Base-by-base conservation (phyloP, 768 basidiomycete genomes). In the Imleria badia region DNA sequence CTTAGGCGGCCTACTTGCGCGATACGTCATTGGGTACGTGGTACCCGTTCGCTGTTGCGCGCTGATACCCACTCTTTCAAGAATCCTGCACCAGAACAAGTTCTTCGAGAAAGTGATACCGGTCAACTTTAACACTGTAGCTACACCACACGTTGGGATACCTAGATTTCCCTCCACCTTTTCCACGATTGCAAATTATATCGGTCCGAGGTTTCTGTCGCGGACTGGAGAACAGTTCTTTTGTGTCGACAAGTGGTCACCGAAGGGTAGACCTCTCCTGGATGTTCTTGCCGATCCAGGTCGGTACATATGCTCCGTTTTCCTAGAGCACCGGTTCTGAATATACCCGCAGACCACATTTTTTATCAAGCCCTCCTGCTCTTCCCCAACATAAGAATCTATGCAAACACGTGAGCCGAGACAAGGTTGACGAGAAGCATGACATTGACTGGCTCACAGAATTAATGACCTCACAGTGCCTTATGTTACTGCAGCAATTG, bases 161-260 rank as follows among this genome's bases (percentile, higher is more conserved):
- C 84, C 83, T 5, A 74, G 75, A 62, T 86, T 86, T 57, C 77
- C 79, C 26, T 82, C 84, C 3, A 70, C 86, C 33, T 65, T 85
- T 39, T 87, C 86, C 1, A 72, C 73, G 1, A 44, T 90, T 0
- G 63, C 77, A 12, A 75, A 77, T 2, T 74, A 68, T 19, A 64
- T 95, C 11, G 93, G 89, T 0, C 82, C 89, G 0, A 82, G 75
- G 50, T 71, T 93, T 14, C 73, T 94, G 29, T 87, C 87, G 6
- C 75, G 92, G 50, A 91, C 92, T 0, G 93, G 93, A 8, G 81
- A 88, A 52, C 89, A 91, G 56, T 86, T 91, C 60, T 91, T 81
- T 64, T 84, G 79, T 51, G 76, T 74, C 1, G 92, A 95, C 69
- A 81, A 81, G 58, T 94, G 86, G 84, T 81, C 82, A 7, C 74